Evolutionary conservation across 2,329 filamentous ascomycete genomes (phyloP), one percentile per base, ranked within the genome.

Genomic region (Dryadomyces sulphureus): DNA sequence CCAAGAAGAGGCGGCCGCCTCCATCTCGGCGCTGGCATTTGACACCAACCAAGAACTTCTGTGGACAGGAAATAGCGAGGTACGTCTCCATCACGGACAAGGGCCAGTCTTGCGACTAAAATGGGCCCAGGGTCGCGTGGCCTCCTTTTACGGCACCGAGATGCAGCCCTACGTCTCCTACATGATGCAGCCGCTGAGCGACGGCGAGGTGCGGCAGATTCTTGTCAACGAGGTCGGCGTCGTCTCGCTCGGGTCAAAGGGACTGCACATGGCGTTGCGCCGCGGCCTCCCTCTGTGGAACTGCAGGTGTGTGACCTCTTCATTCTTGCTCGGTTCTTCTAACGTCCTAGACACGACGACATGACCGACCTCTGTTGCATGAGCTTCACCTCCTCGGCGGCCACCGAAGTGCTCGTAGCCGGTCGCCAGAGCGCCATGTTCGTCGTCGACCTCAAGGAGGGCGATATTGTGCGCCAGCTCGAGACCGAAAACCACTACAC

Each of bases 351-450:
- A 19, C 49, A 54, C 45, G 48, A 44, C 24, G 81, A 83, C 47
- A 94, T 96, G 81, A 78, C 74, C 52, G 86, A 95, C 58, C 67
- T 98, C 52, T 78, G 79, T 55, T 96, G 92, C 63, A 96, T 96
- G 88, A 90, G 84, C 60, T 95, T 94, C 59, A 93, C 87, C 1
- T 88, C 85, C 24, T 88, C 88, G 57, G 83, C 83, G 8, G 85
- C 84, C 22, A 75, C 77, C 14, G 84, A 94, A 57, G 81, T 98
- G 48, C 68, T 98, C 19, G 84, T 90, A 30, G 92, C 88, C 41
- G 92, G 92, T 41, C 77, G 81, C 54, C 92, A 98, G 63, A 75
- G 82, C 46, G 75, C 74, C 43, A 94, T 98, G 84, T 84, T 94
- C 59, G 80, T 78, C 19, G 72, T 82, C 51, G 77, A 81, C 59